These are phyloP conservation scores for Didymella glomerata DNA, from an alignment of 2,329 filamentous ascomycete genomes.

Conservation along the genomic window DNA sequence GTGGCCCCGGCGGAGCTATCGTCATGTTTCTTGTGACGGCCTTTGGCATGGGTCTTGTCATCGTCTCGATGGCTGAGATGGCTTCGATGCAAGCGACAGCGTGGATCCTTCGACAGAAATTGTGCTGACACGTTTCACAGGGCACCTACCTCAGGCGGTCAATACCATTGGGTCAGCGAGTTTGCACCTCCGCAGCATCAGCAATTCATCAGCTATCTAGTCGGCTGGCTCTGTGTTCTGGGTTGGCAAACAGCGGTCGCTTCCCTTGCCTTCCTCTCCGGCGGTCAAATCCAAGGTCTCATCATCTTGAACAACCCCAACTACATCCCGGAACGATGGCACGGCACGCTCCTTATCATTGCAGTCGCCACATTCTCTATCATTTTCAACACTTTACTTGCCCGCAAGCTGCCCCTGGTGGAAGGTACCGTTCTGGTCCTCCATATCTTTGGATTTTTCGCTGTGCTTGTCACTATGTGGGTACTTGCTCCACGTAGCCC, in stretches of 20 bases:
- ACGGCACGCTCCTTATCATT: slow-evolving; percentile 60
- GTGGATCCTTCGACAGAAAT: background rate
- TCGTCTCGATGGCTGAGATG: slow-evolving; percentile 43
- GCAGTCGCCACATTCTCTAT: slow-evolving; percentile 53
- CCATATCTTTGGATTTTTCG: slow-evolving; percentile 61
- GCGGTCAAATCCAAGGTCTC: slow-evolving; percentile 45
- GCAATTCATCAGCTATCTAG: slow-evolving; percentile 35
- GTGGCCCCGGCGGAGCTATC: slow-evolving; percentile 39
- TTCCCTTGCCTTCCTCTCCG: slow-evolving; percentile 40
- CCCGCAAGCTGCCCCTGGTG: slow-evolving; percentile 3
- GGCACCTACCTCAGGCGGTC: slow-evolving; percentile 40
- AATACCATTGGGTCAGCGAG: slow-evolving; percentile 44
- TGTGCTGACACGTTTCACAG: slow-evolving; percentile 20
- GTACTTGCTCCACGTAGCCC: slow-evolving; percentile 36
- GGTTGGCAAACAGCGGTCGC: slow-evolving; percentile 54
- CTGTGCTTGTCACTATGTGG: slow-evolving; percentile 52
- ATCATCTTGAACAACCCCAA: slow-evolving; percentile 50
- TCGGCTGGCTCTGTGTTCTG: slow-evolving; percentile 54
- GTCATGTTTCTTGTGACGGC: slow-evolving; percentile 37
- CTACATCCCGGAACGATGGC: slow-evolving; percentile 56
- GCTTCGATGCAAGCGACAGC: slow-evolving; percentile 33
- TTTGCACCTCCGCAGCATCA: slow-evolving; percentile 37
- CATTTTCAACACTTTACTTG: slow-evolving; percentile 52
- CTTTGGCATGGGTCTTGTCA: slow-evolving; percentile 33
- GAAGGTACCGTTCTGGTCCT: slow-evolving; percentile 47